Evolutionary conservation across 2,329 filamentous ascomycete genomes (phyloP), one percentile per base, ranked within the genome.

Genomic region (Cadophora gregata): DNA sequence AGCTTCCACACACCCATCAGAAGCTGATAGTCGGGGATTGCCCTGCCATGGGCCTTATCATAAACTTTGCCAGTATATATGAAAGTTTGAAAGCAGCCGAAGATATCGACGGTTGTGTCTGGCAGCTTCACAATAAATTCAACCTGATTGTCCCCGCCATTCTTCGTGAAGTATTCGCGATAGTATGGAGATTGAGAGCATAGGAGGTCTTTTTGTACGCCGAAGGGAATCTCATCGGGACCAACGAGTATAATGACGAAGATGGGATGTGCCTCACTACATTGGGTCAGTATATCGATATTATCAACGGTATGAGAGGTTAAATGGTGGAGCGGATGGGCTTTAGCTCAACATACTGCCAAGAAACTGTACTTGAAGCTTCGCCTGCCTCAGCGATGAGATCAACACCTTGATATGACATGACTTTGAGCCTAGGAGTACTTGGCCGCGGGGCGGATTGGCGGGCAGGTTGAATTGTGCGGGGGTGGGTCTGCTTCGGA

Each of bases 1-100:
- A 76, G 64, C 59, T 74, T 74, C 74, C 74, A 76, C 25, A 75
- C 65, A 16, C 68, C 70, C 63, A 76, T 67, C 3, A 76, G 68
- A 29, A 73, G 60, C 16, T 70, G 61, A 50, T 76, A 76, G 10
- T 71, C 70, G 2, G 74, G 74, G 25, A 74, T 68, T 2, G 67
- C 63, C 12, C 63, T 56, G 24, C 71, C 72, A 21, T 63, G 67
- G 33, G 59, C 64, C 48, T 69, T 72, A 50, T 75, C 70, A 63
- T 74, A 75, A 21, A 76, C 69, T n/a, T 69, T 58, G 50, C 73
- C 73, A 12, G 74, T 75, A 55, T 72, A 76, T 21, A 76, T 65
- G 61, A 73, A 76, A 63, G 72, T 71, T 59, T 75, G 73, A 47
- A 75, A 75, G 58, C 72, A 75, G 42, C 74, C 74, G 59, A 76